A percentile compares a stretch with the other conserved stretches of the same genome.
phyloP scores from a whole-genome alignment of 257 asterid genomes.

The Osmanthus fragrans region DNA sequence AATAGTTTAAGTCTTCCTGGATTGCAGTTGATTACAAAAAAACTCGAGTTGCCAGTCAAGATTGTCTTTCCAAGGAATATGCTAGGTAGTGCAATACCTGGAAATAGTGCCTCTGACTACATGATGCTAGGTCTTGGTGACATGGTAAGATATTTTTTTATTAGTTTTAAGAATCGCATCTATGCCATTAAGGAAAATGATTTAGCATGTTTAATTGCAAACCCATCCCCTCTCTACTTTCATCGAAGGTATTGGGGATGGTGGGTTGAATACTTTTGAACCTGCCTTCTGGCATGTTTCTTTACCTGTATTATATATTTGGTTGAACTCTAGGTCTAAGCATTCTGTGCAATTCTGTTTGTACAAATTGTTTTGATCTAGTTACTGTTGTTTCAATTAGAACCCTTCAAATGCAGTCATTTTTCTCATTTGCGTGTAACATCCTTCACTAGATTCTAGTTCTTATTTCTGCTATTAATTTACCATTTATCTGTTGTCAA shows the following conservation, averaged over 20 bases:
- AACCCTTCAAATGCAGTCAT: not conserved
- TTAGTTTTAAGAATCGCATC: not conserved
- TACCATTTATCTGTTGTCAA: not conserved
- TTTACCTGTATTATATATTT: not conserved
- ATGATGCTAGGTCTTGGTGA: slow-evolving; percentile 96
- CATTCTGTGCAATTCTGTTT: not conserved
- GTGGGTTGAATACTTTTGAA: not conserved
- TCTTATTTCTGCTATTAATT: no score
- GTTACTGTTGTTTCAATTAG: not conserved
- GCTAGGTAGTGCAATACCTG: slow-evolving; percentile 75
- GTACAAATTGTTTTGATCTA: not conserved
- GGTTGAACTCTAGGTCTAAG: not conserved
- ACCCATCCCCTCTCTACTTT: not conserved
- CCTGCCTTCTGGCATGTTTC: not conserved
- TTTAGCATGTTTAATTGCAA: not conserved
- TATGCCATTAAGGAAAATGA: not conserved
- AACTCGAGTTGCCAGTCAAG: slow-evolving; percentile 94
- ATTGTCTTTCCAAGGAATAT: slow-evolving; percentile 91
- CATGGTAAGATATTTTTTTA: slow-evolving; percentile 56
- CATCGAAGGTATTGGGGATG: not conserved
- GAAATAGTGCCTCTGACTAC: slow-evolving; percentile 21
- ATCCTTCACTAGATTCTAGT: not conserved
- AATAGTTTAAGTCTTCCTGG: slow-evolving; percentile 94
- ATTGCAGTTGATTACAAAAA: slow-evolving; percentile 71
- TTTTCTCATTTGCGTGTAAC: not conserved